Evolutionary conservation across 2,329 filamentous ascomycete species (phyloP).

Genomic region (Aspergillus candidus): DNA sequence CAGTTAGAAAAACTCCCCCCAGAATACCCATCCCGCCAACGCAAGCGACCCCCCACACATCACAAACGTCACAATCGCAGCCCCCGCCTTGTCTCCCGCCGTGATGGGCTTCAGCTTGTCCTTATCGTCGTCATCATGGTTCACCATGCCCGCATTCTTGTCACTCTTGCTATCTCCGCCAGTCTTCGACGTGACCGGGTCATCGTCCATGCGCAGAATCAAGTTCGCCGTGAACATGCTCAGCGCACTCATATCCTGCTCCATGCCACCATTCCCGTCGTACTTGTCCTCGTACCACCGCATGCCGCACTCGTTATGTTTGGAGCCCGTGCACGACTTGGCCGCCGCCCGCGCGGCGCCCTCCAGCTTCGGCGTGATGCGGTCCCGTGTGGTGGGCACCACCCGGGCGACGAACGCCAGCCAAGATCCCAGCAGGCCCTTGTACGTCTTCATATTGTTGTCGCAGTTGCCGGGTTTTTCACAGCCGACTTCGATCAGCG

Average conservation of each 20-base stretch:
- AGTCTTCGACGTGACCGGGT: background rate
- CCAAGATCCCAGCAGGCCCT: slow-evolving; percentile 62
- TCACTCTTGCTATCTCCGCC: background rate
- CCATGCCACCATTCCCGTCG: slow-evolving; percentile 23
- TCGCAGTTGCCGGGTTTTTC: slow-evolving; percentile 57
- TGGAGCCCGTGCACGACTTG: slow-evolving; percentile 52
- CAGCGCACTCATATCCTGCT: slow-evolving; percentile 27
- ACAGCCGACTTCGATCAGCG: slow-evolving; percentile 62
- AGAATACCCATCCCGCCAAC: no score
- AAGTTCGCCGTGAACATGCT: slow-evolving; percentile 8
- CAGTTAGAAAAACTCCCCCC: no score
- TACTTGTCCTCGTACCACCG: slow-evolving; percentile 27
- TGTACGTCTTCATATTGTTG: slow-evolving; percentile 63
- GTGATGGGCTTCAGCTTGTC: no score
- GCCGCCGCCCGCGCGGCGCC: slow-evolving; percentile 55
- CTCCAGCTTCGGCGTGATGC: slow-evolving; percentile 52
- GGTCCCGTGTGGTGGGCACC: slow-evolving; percentile 52
- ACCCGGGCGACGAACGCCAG: slow-evolving; percentile 54
- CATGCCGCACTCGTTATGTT: slow-evolving; percentile 22
- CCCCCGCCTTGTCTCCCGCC: no score
- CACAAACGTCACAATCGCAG: no score
- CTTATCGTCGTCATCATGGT: no score
- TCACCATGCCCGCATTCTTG: no score
- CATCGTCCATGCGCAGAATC: background rate
- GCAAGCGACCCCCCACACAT: no score